These are phyloP conservation scores for Davidsoniella virescens DNA, from an alignment of 2,329 filamentous ascomycete species.

Conservation along the genomic window DNA sequence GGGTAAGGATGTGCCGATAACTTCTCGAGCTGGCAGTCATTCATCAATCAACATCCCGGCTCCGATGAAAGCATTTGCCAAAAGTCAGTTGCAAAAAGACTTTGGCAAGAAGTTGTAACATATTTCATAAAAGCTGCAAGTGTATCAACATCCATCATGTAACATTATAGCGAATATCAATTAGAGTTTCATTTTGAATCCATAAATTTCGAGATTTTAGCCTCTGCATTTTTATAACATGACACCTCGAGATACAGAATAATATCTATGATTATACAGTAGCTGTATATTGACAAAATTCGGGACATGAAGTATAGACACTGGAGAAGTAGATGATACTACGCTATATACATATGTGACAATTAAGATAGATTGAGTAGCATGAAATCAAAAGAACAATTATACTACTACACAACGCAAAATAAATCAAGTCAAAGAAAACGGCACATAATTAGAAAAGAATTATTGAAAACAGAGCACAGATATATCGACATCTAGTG, in stretches of 20 bases:
- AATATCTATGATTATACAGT: too few species aligned
- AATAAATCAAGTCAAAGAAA: neutral
- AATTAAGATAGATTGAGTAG: too few species aligned
- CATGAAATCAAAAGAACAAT: too few species aligned
- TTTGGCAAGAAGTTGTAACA: slow-evolving; percentile 14
- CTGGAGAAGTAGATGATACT: too few species aligned
- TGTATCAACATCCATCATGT: neutral
- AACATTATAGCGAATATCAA: neutral
- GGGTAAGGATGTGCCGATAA: slow-evolving; percentile 13
- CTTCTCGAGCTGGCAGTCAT: neutral
- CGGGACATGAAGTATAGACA: too few species aligned
- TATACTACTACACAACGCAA: neutral
- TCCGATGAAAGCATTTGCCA: slow-evolving; percentile 12
- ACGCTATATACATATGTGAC: too few species aligned
- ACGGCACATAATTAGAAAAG: neutral
- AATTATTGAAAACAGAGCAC: neutral
- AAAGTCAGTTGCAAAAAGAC: slow-evolving; percentile 14
- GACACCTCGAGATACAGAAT: too few species aligned
- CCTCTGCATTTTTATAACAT: too few species aligned
- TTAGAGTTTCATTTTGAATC: too few species aligned
- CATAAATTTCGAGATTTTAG: too few species aligned
- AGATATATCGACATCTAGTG: too few species aligned
- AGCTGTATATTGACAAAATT: too few species aligned
- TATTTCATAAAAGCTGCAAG: neutral
- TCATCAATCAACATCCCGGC: slow-evolving; percentile 7